A percentile compares a stretch with the other conserved stretches of the same genome.
These are phyloP conservation scores for Pseudogymnoascus sp. DNA, from an alignment of 2,329 filamentous ascomycete genomes.

Conservation along the genomic window DNA sequence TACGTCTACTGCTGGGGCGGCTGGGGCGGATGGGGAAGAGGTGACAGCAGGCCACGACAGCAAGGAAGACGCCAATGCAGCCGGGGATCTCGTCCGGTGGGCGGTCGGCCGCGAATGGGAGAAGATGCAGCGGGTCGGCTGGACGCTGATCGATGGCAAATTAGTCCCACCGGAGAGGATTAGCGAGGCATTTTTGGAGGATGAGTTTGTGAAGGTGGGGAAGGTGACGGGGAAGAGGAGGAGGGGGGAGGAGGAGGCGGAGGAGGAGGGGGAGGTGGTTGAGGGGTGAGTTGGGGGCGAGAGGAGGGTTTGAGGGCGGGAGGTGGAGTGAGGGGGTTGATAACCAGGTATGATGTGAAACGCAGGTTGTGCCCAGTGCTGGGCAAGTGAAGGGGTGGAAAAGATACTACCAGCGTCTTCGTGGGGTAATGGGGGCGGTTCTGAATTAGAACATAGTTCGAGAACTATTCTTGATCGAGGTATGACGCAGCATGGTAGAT, in stretches of 20 bases:
- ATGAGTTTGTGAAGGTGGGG: background rate
- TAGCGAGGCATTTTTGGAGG: background rate
- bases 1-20: background rate
- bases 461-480: background rate
- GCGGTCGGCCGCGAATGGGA: slow-evolving; percentile 66
- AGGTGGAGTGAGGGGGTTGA: background rate
- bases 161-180: slow-evolving; percentile 18
- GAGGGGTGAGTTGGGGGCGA: background rate
- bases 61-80: slow-evolving; percentile 80
- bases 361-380: background rate
- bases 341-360: background rate
- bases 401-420: background rate
- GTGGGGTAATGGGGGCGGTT: background rate
- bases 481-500: background rate
- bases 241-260: background rate
- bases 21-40: slow-evolving; percentile 17
- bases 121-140: slow-evolving; percentile 56
- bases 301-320: background rate
- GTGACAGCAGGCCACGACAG: slow-evolving; percentile 68
- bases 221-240: background rate
- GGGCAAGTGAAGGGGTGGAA: background rate
- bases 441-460: background rate
- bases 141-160: slow-evolving; percentile 47
- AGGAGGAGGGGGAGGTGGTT: background rate
- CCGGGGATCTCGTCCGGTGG: slow-evolving; percentile 73